Percentiles rank a stretch among this genome's conserved stretches.
phyloP scores from a whole-genome alignment of 148 eudicot genomes.

The Vaccinium myrtillus region DNA sequence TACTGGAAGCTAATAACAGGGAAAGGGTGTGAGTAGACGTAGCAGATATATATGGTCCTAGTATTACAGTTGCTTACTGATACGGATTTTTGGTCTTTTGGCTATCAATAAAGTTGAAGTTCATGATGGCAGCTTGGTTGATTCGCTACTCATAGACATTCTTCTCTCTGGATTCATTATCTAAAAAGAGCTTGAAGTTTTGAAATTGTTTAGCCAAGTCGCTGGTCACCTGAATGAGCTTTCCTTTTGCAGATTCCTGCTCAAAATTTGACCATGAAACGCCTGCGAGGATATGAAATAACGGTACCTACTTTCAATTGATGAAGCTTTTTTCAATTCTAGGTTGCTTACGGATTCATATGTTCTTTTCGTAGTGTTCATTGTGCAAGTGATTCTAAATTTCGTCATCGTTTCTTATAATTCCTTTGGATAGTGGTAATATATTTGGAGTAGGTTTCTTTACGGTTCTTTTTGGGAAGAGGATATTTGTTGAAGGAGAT shows the following conservation, averaged over 20 bases:
- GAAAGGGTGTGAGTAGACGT: neutral
- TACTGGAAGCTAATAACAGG: neutral
- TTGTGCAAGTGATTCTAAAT: neutral
- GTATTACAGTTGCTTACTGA: neutral
- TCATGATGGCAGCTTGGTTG: neutral
- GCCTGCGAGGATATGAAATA: conserved; percentile 88
- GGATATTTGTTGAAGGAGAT: neutral
- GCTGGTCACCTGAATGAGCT: neutral
- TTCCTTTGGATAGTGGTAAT: neutral
- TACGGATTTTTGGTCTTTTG: neutral
- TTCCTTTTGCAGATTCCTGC: conserved; percentile 69
- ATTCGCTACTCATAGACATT: neutral
- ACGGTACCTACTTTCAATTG: conserved; percentile 48
- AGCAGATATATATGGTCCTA: neutral
- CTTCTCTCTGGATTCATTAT: neutral
- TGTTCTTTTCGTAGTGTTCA: neutral
- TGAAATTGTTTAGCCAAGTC: neutral
- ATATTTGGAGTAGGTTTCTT: neutral
- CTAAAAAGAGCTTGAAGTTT: neutral
- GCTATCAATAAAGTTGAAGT: neutral
- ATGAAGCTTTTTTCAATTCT: neutral
- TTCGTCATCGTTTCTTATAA: neutral
- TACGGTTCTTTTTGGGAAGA: neutral
- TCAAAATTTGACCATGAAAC: conserved; percentile 86
- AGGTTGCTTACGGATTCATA: neutral